Evolutionary conservation across 2,329 filamentous ascomycete species (phyloP).

Genomic region (Leptodontidium sp.): DNA sequence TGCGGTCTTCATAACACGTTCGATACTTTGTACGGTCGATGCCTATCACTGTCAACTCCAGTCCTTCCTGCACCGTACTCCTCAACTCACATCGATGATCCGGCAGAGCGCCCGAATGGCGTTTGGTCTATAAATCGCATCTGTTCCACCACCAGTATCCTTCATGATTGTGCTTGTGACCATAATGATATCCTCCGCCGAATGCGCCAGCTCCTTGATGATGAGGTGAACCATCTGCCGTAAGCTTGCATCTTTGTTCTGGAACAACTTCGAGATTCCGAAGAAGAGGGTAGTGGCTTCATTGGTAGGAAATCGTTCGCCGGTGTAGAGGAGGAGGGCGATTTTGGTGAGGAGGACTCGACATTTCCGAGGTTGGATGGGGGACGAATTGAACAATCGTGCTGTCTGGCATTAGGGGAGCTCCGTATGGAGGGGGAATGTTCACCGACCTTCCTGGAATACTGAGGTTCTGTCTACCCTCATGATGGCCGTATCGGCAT

Average conservation of each 20-base stretch:
- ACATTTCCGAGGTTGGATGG: conserved; percentile 96
- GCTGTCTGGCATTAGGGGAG: conserved; percentile 65
- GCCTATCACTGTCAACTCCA: conserved; percentile 61
- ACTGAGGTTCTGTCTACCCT: conserved; percentile 98
- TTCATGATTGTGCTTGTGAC: conserved; percentile 99
- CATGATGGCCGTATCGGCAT: conserved; percentile 91
- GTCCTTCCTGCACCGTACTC: conserved; percentile 29
- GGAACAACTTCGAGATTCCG: conserved; percentile 98
- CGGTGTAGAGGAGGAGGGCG: conserved; percentile 92
- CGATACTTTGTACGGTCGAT: conserved; percentile 95
- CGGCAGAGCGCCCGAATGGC: conserved; percentile 94
- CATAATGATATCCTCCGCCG: conserved; percentile 99
- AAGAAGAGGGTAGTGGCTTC: conserved; percentile 99
- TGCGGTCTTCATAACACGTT: conserved; percentile 97
- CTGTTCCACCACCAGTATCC: conserved; percentile 94
- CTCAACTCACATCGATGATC: conserved; percentile 84
- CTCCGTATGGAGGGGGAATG: conserved; percentile 41
- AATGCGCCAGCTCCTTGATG: conserved; percentile 95
- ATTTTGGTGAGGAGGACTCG: conserved; percentile 98
- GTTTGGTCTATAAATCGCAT: conserved; percentile 93
- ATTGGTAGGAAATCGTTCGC: conserved; percentile 95
- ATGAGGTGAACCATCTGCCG: conserved; percentile 99
- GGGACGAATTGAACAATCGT: conserved; percentile 96
- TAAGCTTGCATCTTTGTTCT: conserved; percentile 98
- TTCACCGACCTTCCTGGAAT: conserved; percentile 88